phyloP scores from a whole-genome alignment of 495 filamentous ascomycete genomes.

The Tuber indicum region DNA sequence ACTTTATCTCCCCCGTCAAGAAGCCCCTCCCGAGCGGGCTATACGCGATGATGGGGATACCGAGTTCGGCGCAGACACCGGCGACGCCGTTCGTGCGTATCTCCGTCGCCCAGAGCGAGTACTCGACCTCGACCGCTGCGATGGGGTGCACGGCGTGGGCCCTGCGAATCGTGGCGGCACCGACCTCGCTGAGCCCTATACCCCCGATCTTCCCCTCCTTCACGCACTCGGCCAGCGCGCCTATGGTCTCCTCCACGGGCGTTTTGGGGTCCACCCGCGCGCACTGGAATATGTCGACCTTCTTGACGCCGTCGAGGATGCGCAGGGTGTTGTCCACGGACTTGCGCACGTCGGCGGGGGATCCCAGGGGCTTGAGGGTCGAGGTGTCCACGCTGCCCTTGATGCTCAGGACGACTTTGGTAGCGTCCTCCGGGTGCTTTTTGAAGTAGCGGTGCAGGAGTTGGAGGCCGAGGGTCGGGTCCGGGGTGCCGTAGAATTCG shows the following conservation, averaged over 20 bases:
- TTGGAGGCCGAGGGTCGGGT: slow-evolving; percentile 46
- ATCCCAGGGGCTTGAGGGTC: slow-evolving; percentile 50
- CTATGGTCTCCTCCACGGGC: slow-evolving; percentile 55
- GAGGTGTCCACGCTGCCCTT: slow-evolving; percentile 48
- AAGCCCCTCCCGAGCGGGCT: slow-evolving; percentile 32
- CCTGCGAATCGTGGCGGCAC: slow-evolving; percentile 65
- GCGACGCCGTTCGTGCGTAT: slow-evolving; percentile 69
- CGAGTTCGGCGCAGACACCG: slow-evolving; percentile 60
- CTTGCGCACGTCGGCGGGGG: slow-evolving; percentile 55
- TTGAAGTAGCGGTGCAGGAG: slow-evolving; percentile 57
- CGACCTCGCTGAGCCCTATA: slow-evolving; percentile 69
- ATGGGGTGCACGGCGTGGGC: slow-evolving; percentile 66
- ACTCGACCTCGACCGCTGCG: slow-evolving; percentile 69
- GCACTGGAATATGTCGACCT: slow-evolving; percentile 73
- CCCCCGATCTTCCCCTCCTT: slow-evolving; percentile 70
- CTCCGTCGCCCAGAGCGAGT: slow-evolving; percentile 63
- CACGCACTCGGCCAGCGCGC: slow-evolving; percentile 45
- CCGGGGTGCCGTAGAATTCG: slow-evolving; percentile 42
- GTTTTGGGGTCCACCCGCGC: slow-evolving; percentile 63
- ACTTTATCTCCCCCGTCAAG: slow-evolving; percentile 57
- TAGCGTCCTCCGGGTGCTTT: slow-evolving; percentile 55
- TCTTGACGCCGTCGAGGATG: slow-evolving; percentile 65
- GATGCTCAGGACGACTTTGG: slow-evolving; percentile 55
- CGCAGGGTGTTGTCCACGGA: slow-evolving; percentile 62
- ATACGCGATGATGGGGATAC: slow-evolving; percentile 64